phyloP scores from a whole-genome alignment of 164 flowering plant genomes.

The Berberis vulgaris region DNA sequence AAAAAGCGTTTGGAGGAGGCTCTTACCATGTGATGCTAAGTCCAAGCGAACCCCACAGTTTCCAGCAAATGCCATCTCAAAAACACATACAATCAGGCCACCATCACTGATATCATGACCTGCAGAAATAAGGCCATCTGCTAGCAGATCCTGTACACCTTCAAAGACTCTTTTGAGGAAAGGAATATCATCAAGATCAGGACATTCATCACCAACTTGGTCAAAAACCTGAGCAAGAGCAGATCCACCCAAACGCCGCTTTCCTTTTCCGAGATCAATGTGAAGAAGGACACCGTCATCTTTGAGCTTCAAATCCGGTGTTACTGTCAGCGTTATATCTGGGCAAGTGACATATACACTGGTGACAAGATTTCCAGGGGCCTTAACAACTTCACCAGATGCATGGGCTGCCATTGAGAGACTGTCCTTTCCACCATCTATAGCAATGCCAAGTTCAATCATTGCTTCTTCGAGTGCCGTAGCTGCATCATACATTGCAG shows the following conservation, averaged over 20 bases:
- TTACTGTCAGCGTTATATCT: slow-evolving; percentile 87
- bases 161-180: slow-evolving; percentile 67
- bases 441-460: slow-evolving; percentile 90
- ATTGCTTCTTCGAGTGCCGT: slow-evolving; percentile 73
- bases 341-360: slow-evolving; percentile 89
- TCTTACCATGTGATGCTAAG: slow-evolving; percentile 40
- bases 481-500: slow-evolving; percentile 95
- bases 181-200: slow-evolving; percentile 82
- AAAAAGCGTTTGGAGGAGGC: slow-evolving; percentile 55
- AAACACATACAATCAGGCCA: slow-evolving; percentile 52
- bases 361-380: slow-evolving; percentile 90
- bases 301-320: slow-evolving; percentile 82
- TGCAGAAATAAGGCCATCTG: slow-evolving; percentile 63
- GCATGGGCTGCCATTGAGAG: slow-evolving; percentile 93
- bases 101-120: slow-evolving; percentile 98
- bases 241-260: slow-evolving; percentile 88
- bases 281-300: slow-evolving; percentile 78
- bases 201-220: slow-evolving; percentile 80
- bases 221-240: slow-evolving; percentile 88
- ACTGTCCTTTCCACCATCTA: slow-evolving; percentile 98
- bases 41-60: slow-evolving; percentile 65
- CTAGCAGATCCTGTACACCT: slow-evolving; percentile 55
- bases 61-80: slow-evolving; percentile 99
- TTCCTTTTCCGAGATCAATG: slow-evolving; percentile 80
- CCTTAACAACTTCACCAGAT: slow-evolving; percentile 81